phyloP scores from a whole-genome alignment of 2,329 filamentous ascomycete species.

The Penicillium sp. region DNA sequence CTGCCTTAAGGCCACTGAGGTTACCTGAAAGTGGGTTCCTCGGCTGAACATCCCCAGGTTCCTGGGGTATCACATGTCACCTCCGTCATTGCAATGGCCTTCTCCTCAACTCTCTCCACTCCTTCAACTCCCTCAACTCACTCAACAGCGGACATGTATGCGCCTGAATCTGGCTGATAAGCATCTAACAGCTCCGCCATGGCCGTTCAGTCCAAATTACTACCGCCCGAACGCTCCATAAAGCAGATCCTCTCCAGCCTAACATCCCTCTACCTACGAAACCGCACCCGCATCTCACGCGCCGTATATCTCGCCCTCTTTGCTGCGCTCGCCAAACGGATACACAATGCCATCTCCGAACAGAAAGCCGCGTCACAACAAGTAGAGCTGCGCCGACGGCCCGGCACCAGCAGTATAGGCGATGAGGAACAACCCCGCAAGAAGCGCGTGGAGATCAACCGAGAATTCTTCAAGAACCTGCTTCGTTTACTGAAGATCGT shows the following conservation, averaged over 20 bases:
- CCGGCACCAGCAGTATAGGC: conserved; percentile 43
- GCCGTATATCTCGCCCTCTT: conserved; percentile 80
- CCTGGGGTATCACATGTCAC: conserved; percentile 26
- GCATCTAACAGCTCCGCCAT: conserved; percentile 45
- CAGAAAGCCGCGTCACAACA: conserved; percentile 83
- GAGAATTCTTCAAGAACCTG: conserved; percentile 78
- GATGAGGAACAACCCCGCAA: conserved; percentile 51
- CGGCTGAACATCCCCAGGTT: conserved; percentile 21
- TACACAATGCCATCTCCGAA: conserved; percentile 86
- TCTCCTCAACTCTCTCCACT: not conserved
- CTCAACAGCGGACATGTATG: conserved; percentile 17
- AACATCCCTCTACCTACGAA: conserved; percentile 69
- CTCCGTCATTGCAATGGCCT: conserved; percentile 10
- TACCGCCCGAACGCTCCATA: conserved; percentile 62
- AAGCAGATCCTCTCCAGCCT: conserved; percentile 64
- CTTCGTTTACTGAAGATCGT: conserved; percentile 78
- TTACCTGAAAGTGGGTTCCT: conserved; percentile 11
- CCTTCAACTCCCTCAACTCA: not conserved
- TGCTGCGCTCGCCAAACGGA: conserved; percentile 76
- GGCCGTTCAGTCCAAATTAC: conserved; percentile 73
- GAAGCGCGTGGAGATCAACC: conserved; percentile 80
- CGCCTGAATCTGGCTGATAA: conserved; percentile 19
- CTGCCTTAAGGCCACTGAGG: not conserved
- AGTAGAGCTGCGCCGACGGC: conserved; percentile 56
- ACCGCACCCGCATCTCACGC: conserved; percentile 79